Conservation (phyloP, 495 filamentous ascomycete species). For the Penicillium parvum region DNA sequence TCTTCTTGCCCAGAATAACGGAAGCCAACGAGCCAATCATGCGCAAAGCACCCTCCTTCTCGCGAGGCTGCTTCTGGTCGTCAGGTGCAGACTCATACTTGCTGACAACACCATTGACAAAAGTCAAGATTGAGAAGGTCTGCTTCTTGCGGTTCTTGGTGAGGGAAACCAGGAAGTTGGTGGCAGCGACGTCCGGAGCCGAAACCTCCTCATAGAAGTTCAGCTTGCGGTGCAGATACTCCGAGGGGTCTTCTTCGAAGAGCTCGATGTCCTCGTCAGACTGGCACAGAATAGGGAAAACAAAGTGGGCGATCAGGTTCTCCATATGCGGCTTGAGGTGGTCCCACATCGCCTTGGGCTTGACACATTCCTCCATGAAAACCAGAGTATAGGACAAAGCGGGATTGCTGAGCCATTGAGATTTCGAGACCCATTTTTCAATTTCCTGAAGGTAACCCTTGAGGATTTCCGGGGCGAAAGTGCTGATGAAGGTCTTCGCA, state of each 20-base stretch:
- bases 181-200: constrained; percentile 91
- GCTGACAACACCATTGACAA: constrained; percentile 90
- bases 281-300: constrained; percentile 93
- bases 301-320: constrained; percentile 83
- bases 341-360: constrained; percentile 94
- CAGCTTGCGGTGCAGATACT: constrained; percentile 93
- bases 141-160: constrained; percentile 95
- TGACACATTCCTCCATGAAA: constrained; percentile 95
- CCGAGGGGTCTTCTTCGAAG: constrained; percentile 88
- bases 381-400: constrained; percentile 87
- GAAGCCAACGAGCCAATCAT: constrained; percentile 96
- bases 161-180: constrained; percentile 90
- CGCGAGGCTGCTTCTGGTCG: constrained; percentile 81
- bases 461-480: constrained; percentile 92
- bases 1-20: constrained; percentile 95
- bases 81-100: constrained; percentile 79
- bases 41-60: constrained; percentile 92
- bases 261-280: constrained; percentile 89
- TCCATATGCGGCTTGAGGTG: constrained; percentile 90
- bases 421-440: constrained; percentile 94
- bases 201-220: constrained; percentile 98
- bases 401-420: constrained; percentile 90
- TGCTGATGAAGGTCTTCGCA: constrained; percentile 82
- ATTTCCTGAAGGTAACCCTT: constrained; percentile 89
- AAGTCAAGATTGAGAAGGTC: constrained; percentile 87